Base-by-base conservation (phyloP, 2,329 filamentous ascomycete species). In the Huntiella abstrusa region DNA sequence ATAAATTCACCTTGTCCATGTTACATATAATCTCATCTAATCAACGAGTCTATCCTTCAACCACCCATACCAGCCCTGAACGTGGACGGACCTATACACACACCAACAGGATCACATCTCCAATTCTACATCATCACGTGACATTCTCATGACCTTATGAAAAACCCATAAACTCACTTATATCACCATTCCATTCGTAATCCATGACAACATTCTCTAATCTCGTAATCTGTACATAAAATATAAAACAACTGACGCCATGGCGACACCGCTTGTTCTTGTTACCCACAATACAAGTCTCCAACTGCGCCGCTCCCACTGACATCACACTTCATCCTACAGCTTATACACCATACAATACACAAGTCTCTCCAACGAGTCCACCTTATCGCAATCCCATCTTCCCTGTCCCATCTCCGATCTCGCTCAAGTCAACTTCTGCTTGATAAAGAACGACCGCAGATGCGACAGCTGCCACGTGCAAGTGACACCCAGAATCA, bases 371-470 rank as follows among this genome's bases (percentile, higher is more conserved):
- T 28, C 22, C 22, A 28, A 28, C 22, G 8, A 28, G 22, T 28
- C 15, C 12, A 36, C 38, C 16, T 16, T 35, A 10, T 19, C 39
- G n/a, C 16, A 12, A 28, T 13, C 32, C 37, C 3, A 3, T 19
- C 45, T 13, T 17, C 33, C 33, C 19, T 28, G 17, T 33, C 15
- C 15, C 16, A 13, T 41, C 15, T 38, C 37, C 15, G 22, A 11
- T 15, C 13, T 35, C 35, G n/a, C 33, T 38, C 75, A 98, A 50
- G 91, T 96, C 61, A 98, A 77, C 73, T 98, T 98, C 70, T 96
- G 88, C 74, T 98, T 98, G 70, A 98, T 98, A 69, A 98, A 98
- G 74, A 98, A 98, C 41, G 83, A 82, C 55, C 91, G 75, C 56
- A 98, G 73, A 65, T 98, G 88, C 46, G 86, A 93, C 41, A 98